Base-by-base conservation (phyloP, 305 asterid species). In the Plantago lanceolata region DNA sequence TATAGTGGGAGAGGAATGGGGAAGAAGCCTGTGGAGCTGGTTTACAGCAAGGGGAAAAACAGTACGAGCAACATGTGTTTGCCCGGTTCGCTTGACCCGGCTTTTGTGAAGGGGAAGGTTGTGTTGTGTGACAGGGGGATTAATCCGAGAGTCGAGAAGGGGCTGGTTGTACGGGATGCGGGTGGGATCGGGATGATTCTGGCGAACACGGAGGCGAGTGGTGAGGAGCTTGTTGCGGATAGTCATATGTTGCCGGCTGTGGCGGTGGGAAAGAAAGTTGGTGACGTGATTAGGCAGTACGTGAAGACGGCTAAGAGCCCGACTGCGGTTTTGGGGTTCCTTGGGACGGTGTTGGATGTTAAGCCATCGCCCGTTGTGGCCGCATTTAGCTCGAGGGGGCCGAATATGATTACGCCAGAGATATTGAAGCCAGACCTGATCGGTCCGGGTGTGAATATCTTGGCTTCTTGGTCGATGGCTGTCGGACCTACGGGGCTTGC, bases 301-400 rank as follows among this genome's bases (percentile, higher is more conserved):
- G 75, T 72, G 44, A 73, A 48, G 67, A 67, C 66, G 2, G 71
- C 59, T 0, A 65, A 48, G 70, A 78, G 57, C 5, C 86, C 89
- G 3, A 68, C 63, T 8, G 91, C 81, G 15, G 73, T 66, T 40
- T 28, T 88, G 68, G 56, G 76, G 51, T 90, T 82, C 64, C 84
- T 77, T 0, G 84, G 89, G 15, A 90, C 96, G 63, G 77, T 81
- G 71, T 63, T 84, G 77, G 80, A 79, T n/a, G 89, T 87, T 59
- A 83, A 85, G 64, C 94, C 97, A 45, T 80, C 97, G 21, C 97
- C 97, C 13, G 85, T 81, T 67, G 94, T 84, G 57, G 95, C 89
- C 20, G 81, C 86, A 24, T 88, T 88, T 77, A 82, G 88, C 62
- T 86, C 96, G 5, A 69, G 97, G 47, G 96, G 96, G 17, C 95